Evolutionary conservation across 352 stramenopile genomes (phyloP).

Genomic region (Phytophthora sp.): DNA sequence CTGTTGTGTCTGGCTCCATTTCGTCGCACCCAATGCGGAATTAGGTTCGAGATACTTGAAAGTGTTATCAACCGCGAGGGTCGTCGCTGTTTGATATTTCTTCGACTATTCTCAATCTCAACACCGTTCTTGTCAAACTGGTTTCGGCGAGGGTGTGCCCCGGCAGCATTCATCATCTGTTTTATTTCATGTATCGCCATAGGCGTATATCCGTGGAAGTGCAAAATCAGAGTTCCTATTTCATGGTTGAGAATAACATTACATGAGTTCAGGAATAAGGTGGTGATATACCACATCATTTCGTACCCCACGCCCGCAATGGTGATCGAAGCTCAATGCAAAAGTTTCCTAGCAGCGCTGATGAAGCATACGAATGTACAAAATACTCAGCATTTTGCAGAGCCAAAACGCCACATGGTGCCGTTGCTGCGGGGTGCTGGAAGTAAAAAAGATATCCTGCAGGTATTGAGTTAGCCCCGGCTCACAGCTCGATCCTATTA

Average conservation of each 20-base stretch:
- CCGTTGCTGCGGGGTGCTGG: conserved; percentile 45
- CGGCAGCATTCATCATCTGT: conserved; percentile 55
- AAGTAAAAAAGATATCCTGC: conserved; percentile 87
- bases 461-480: neutral
- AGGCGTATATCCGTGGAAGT: conserved; percentile 68
- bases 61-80: conserved; percentile 42
- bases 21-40: conserved; percentile 38
- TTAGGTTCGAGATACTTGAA: conserved; percentile 37
- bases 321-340: conserved; percentile 77
- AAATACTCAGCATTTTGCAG: conserved; percentile 73
- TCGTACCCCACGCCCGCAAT: conserved; percentile 61
- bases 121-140: conserved; percentile 24
- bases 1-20: conserved; percentile 41
- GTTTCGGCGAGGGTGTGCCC: conserved; percentile 34
- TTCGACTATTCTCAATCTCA: conserved; percentile 24
- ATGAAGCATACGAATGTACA: conserved; percentile 75
- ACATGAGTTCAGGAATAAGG: neutral
- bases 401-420: conserved; percentile 68
- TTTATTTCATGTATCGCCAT: conserved; percentile 56
- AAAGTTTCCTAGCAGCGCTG: conserved; percentile 65
- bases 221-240: conserved; percentile 78
- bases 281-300: neutral
- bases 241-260: neutral
- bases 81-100: conserved; percentile 6
- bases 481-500: too few species aligned